Conservation (phyloP, 78 protist species). For the Dictyostelium firmibasis region DNA sequence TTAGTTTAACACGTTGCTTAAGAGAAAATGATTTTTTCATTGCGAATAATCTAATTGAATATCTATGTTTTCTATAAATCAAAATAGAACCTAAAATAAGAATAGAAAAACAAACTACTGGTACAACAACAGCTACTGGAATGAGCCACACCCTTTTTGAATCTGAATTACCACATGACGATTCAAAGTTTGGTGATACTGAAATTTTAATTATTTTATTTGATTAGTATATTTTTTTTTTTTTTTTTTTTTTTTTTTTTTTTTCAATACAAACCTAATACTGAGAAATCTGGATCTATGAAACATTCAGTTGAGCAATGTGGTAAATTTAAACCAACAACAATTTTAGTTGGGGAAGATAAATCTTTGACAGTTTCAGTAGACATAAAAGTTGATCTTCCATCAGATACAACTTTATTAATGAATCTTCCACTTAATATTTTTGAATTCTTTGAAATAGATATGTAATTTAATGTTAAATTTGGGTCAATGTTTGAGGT, state of each 20-base stretch:
- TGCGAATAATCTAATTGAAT: not conserved
- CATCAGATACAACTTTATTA: conserved; percentile 8
- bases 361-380: not conserved
- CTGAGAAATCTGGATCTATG: conserved; percentile 20
- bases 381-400: not conserved
- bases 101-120: not conserved
- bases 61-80: not conserved
- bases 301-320: conserved; percentile 3
- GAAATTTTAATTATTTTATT: not conserved
- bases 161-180: not conserved
- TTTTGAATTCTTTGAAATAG: not conserved
- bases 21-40: not conserved
- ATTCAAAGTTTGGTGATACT: not conserved
- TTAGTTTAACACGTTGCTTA: not conserved
- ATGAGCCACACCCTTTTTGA: not conserved
- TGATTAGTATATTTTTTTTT: not conserved
- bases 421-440: conserved; percentile 4
- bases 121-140: conserved; percentile 15
- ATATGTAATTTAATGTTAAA: conserved; percentile 9
- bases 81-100: not conserved
- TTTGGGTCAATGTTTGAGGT: not conserved
- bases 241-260: not conserved
- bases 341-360: not conserved
- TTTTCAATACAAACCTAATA: not conserved
- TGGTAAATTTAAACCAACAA: conserved; percentile 29